Conservation (phyloP, 2,329 filamentous ascomycete genomes). For the Penicillium glabrum region DNA sequence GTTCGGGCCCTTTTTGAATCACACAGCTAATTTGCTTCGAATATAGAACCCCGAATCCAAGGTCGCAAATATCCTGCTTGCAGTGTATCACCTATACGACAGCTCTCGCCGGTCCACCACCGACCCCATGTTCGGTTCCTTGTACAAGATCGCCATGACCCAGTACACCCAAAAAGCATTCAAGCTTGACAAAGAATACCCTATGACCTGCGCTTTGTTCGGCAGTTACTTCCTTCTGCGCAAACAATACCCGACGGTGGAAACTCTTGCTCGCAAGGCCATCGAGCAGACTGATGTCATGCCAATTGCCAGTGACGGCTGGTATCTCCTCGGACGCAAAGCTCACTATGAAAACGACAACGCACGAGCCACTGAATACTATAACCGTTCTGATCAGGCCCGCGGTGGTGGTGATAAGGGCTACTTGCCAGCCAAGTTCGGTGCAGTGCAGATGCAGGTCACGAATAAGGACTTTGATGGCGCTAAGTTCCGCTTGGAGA, state of each 20-base stretch:
- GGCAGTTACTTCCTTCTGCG: constrained; percentile 84
- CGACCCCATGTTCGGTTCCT: constrained; percentile 76
- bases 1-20: background rate
- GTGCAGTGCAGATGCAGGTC: constrained; percentile 84
- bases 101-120: constrained; percentile 80
- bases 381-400: constrained; percentile 85
- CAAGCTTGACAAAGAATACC: constrained; percentile 87
- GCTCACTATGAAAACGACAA: constrained; percentile 80
- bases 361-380: constrained; percentile 77
- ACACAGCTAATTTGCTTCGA: background rate
- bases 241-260: constrained; percentile 77
- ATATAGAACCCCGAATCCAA: constrained; percentile 74
- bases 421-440: constrained; percentile 92
- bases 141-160: constrained; percentile 93
- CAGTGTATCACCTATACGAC: constrained; percentile 83
- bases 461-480: constrained; percentile 81
- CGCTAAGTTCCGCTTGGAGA: constrained; percentile 90
- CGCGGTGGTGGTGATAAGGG: constrained; percentile 88
- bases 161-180: constrained; percentile 92
- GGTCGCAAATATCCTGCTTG: constrained; percentile 84
- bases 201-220: constrained; percentile 87
- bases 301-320: constrained; percentile 93
- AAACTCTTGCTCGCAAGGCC: constrained; percentile 84
- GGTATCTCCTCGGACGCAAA: constrained; percentile 91
- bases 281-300: constrained; percentile 97